Base-by-base conservation (phyloP, 1,139 yeast species). In the Geotrichum klebahnii region DNA sequence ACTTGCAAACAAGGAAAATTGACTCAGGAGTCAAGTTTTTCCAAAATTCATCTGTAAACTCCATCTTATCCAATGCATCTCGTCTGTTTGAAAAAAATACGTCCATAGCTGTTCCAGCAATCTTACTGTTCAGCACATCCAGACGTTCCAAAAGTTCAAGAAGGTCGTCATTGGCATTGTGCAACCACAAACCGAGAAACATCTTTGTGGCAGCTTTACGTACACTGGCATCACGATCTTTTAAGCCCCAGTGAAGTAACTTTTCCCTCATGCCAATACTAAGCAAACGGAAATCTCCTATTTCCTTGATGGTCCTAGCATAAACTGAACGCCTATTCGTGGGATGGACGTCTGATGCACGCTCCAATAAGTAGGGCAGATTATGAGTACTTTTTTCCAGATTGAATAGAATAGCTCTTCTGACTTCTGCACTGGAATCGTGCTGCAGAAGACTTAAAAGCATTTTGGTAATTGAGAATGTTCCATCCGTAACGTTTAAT, bases 331-430 rank as follows among this genome's bases (percentile, higher is more conserved):
- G 73, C 64, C 98, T 74, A 62, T 85, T 88, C 16, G 80, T 73
- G 1, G 82, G 70, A 61, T 85, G 86, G 1, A 74, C 72, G 66
- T 92, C 98, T 53, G 95, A 76, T 0, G 95, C 95, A 55, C 97
- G 75, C 61, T 85, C 95, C 43, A 89, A 69, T 1, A 89, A 69
- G 53, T 73, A 76, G 0, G 84, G 81, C 26, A 80, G 69, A 0
- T 90, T 83, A 1, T 63, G 58, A 10, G 68, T 63, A 44, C 76
- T 78, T 59, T 81, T 82, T 20, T 76, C 78, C 34, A 90, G 64
- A 61, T 88, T 86, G 44, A 84, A 69, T 59, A 89, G 68, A 1
- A 92, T 94, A 0, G 95, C 89, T 50, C 96, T 74, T 58, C 98
- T 76, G 1, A 90, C 96, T 57, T 92, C 98, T 3, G 61, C 55